Evolutionary conservation across 1,284 basidiomycete species (phyloP), one percentile per base, ranked within the genome.

Genomic region (Earliella scabrosa): DNA sequence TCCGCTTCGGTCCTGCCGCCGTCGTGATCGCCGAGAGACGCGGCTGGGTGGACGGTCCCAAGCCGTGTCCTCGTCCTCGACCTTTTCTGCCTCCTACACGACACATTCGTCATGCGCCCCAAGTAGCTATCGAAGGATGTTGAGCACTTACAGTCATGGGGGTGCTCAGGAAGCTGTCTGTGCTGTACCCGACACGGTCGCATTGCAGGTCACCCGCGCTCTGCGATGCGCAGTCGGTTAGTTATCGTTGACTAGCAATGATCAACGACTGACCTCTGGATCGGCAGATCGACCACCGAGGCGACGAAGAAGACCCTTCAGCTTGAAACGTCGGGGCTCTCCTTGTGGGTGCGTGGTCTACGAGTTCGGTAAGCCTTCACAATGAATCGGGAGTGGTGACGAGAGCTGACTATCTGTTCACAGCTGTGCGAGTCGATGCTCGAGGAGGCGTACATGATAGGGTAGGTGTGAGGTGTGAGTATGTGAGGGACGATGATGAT

Each of bases 41-140:
- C 49, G 36, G 21, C 54, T 56, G 2, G 54, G 26, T 14, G 49
- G 49, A 4, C 49, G 29, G 14, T 38, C 41, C 54, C 54, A 51
- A 4, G 49, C 39, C 7, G 29, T 45, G 34, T 51, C 38, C n/a
- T 51, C 45, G 11, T 56, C 26, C 9, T 43, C 38, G 11, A 44
- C 31, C 20, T 14, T 38, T 26, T 56, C 38, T 3, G 39, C 32
- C 9, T 35, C 24, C 46, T 54, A n/a, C 3, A 31, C 10, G 27
- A n/a, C n/a, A n/a, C n/a, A n/a, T n/a, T n/a, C n/a, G n/a, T n/a
- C n/a, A n/a, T n/a, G n/a, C n/a, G n/a, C n/a, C n/a, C n/a, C n/a
- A n/a, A n/a, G n/a, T n/a, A n/a, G n/a, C 18, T 20, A 21, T 14
- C 3, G 4, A 21, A 35, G 16, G n/a, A 24, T 18, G 27, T n/a